Conservation (phyloP, 2,329 filamentous ascomycete species). For the Verticillium nonalfalfae region DNA sequence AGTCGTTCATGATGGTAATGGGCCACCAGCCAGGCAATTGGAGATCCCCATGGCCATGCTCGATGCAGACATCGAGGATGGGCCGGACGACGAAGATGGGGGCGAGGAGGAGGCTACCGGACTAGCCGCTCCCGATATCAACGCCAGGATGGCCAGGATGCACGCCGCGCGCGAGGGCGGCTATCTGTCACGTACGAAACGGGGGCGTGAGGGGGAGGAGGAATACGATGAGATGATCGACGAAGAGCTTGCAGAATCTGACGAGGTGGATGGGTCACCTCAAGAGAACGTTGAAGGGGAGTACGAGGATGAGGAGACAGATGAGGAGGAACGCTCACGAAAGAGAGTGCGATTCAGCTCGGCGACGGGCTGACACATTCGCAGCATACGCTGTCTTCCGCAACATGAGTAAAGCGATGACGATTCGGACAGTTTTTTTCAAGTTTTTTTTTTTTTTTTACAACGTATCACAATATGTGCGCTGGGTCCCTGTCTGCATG, state of each 20-base stretch:
- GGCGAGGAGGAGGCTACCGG: not conserved
- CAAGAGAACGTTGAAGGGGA: not conserved
- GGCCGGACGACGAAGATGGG: not conserved
- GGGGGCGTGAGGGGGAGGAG: not conserved
- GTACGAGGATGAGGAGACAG: not conserved
- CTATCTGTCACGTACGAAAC: not conserved
- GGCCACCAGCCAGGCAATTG: not conserved
- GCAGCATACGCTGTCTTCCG: not conserved
- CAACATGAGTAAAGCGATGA: too few relatives aligned
- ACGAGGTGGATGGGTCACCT: not conserved
- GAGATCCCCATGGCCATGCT: not conserved
- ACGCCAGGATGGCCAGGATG: not conserved
- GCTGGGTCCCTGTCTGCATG: too few relatives aligned
- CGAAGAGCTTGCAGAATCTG: not conserved
- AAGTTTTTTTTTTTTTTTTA: too few relatives aligned
- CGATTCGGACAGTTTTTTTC: too few relatives aligned
- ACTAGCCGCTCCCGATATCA: not conserved
- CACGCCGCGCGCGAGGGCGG: not conserved
- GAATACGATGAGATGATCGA: not conserved
- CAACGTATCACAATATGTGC: too few relatives aligned
- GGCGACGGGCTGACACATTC: not conserved
- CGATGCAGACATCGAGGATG: not conserved
- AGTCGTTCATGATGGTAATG: not conserved
- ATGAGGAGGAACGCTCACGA: not conserved
- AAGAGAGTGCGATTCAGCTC: not conserved